Evolutionary conservation across 2,329 filamentous ascomycete genomes (phyloP), one percentile per base, ranked within the genome.

Genomic region (Pseudogymnoascus sp.): DNA sequence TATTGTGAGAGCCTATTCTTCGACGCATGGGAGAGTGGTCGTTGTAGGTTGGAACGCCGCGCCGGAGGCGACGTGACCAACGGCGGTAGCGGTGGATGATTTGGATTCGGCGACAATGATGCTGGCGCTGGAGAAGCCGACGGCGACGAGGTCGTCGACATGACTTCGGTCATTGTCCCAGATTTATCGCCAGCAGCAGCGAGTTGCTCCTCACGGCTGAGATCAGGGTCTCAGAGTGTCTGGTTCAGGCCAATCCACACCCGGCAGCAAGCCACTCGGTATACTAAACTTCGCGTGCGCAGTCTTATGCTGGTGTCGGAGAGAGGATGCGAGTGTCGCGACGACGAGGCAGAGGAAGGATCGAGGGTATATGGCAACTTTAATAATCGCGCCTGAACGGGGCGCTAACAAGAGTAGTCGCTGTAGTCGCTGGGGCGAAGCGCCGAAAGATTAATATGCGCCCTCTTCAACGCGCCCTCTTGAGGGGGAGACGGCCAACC

Each of bases 1-100:
- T 92, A 93, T 72, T 91, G 89, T 66, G 92, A 96, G 70, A 95
- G 80, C 63, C 92, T 85, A 73, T 90, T 89, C 76, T 87, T 92
- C 66, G 88, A 87, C 70, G 87, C 89, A 72, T 91, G 89, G 71
- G 89, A 91, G 75, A 84, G 83, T 68, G 90, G 87, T 69, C 86
- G 79, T 70, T 87, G 81, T 64, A 84, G 75, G 70, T 79, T 83
- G 72, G 86, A 80, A 73, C 84, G 82, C 71, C 82, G 85, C 25
- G 66, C 40, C n/a, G 68, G 67, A 64, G 83, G 79, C 61, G 84
- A 84, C 62, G 83, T 84, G 68, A 84, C 80, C 66, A 85, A 73
- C 40, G 83, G 82, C 65, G 82, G 79, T 66, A 85, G 66, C 61
- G 81, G 73, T 68, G 83, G 78, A 69, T 82, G 81, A 69, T 79